These are phyloP conservation scores for Nicotiana tabacum DNA, from an alignment of 257 asterid species.

Conservation along the genomic window DNA sequence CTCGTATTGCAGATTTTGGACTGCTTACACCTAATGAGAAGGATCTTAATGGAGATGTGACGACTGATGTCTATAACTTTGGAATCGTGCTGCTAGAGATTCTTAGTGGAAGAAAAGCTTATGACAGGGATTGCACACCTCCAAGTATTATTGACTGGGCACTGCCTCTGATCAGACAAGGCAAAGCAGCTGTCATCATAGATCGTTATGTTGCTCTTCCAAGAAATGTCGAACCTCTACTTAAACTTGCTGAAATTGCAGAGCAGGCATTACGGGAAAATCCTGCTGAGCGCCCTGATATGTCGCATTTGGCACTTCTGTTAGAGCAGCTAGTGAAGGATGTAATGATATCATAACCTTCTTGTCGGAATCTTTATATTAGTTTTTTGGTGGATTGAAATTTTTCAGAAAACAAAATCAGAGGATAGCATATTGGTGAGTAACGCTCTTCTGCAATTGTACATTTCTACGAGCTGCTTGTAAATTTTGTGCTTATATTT, in stretches of 20 bases:
- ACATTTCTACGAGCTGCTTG: conserved; percentile 58
- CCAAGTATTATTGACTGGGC: conserved; percentile 85
- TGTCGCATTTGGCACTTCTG: conserved; percentile 58
- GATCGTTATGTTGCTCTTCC: conserved; percentile 74
- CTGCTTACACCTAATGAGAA: conserved; percentile 51
- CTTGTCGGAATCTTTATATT: neutral
- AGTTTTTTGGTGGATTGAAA: conserved; percentile 24
- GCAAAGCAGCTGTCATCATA: conserved; percentile 73
- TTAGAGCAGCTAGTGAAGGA: conserved; percentile 71
- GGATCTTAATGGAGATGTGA: conserved; percentile 45
- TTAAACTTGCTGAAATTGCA: conserved; percentile 79
- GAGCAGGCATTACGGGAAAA: conserved; percentile 73
- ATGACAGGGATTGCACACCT: conserved; percentile 64
- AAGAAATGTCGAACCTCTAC: conserved; percentile 81
- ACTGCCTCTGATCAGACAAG: conserved; percentile 61
- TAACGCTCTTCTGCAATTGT: conserved; percentile 56
- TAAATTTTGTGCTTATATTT: conserved; percentile 30
- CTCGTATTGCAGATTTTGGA: conserved; percentile 71
- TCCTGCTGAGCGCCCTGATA: conserved; percentile 44
- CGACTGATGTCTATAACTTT: conserved; percentile 62
- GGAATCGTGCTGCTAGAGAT: conserved; percentile 88
- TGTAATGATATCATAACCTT: conserved; percentile 55
- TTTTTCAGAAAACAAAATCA: conserved; percentile 22
- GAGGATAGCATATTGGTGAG: conserved; percentile 34
- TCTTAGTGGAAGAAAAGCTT: conserved; percentile 75